Percentiles rank a stretch among this genome's conserved stretches.
These are phyloP conservation scores for Vachellia pachyceras DNA, from an alignment of 306 rosid genomes.

Conservation along the genomic window DNA sequence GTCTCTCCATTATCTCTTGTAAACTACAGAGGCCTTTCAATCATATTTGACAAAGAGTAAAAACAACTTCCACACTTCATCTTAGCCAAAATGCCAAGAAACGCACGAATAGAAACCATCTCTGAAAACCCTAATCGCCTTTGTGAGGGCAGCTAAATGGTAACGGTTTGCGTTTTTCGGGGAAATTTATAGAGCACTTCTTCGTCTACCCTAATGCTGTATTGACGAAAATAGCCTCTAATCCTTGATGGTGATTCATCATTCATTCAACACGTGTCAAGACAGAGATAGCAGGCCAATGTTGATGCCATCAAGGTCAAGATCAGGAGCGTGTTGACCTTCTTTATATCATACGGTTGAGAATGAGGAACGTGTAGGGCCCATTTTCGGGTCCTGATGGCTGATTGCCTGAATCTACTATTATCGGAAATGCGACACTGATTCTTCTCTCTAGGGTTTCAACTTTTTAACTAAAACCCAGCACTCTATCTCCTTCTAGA, in stretches of 20 bases:
- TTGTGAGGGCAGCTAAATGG: background rate
- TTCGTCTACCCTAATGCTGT: background rate
- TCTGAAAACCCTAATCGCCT: background rate
- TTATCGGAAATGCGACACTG: background rate
- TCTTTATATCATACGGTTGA: slow-evolving; percentile 25
- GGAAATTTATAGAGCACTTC: slow-evolving; percentile 10
- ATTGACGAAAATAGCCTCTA: slow-evolving; percentile 27
- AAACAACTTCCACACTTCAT: background rate
- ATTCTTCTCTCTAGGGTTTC: slow-evolving; percentile 45
- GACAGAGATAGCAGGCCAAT: background rate
- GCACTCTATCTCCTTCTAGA: background rate
- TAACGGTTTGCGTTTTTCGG: accelerated
- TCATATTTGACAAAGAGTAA: too few species aligned
- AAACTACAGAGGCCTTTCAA: slow-evolving; percentile 39
- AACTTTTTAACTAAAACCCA: slow-evolving; percentile 7
- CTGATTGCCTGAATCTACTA: slow-evolving; percentile 15
- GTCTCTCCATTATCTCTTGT: slow-evolving; percentile 28
- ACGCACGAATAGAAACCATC: background rate
- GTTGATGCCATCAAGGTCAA: slow-evolving; percentile 18
- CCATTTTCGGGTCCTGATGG: slow-evolving; percentile 14
- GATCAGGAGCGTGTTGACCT: too few species aligned
- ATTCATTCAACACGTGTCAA: slow-evolving; percentile 16
- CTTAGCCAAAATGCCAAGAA: too few species aligned
- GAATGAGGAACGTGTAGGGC: background rate
- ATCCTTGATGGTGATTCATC: background rate